These are phyloP conservation scores for Asparagopsis taxiformis DNA, from an alignment of 31 red algal species.

Conservation along the genomic window DNA sequence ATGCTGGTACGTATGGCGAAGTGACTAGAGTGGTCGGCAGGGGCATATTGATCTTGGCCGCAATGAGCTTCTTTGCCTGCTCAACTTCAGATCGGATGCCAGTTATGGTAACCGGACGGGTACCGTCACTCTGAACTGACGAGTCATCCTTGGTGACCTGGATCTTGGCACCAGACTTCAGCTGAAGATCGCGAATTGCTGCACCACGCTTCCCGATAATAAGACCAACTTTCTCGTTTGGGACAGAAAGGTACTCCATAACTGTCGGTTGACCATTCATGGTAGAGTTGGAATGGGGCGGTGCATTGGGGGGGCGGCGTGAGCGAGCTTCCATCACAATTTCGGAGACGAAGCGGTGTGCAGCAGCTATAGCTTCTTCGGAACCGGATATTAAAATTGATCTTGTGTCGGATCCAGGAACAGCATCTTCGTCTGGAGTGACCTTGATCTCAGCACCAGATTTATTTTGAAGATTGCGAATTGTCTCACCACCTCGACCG, in stretches of 20 bases:
- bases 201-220: constrained; percentile 86
- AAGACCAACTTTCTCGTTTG: constrained; percentile 93
- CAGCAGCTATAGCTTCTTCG: constrained; percentile 72
- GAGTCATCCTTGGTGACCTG: constrained; percentile 86
- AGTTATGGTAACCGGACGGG: constrained; percentile 83
- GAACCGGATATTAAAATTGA: constrained; percentile 79
- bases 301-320: constrained; percentile 29
- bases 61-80: constrained; percentile 76
- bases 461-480: constrained; percentile 78
- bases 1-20: constrained; percentile 11
- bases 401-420: constrained; percentile 47
- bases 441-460: constrained; percentile 91
- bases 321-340: constrained; percentile 77
- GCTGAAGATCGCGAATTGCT: constrained; percentile 90
- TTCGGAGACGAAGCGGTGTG: constrained; percentile 78
- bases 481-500: constrained; percentile 90
- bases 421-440: constrained; percentile 81
- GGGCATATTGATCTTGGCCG: constrained; percentile 64
- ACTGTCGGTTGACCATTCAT: constrained; percentile 42
- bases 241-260: constrained; percentile 64
- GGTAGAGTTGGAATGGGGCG: constrained; percentile 7
- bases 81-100: constrained; percentile 77
- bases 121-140: constrained; percentile 40
- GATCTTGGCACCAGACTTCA: constrained; percentile 78
- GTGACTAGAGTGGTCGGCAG: constrained; percentile 15